Base-by-base conservation (phyloP, 2,329 filamentous ascomycete species). In the Parascedosporium putredinis region DNA sequence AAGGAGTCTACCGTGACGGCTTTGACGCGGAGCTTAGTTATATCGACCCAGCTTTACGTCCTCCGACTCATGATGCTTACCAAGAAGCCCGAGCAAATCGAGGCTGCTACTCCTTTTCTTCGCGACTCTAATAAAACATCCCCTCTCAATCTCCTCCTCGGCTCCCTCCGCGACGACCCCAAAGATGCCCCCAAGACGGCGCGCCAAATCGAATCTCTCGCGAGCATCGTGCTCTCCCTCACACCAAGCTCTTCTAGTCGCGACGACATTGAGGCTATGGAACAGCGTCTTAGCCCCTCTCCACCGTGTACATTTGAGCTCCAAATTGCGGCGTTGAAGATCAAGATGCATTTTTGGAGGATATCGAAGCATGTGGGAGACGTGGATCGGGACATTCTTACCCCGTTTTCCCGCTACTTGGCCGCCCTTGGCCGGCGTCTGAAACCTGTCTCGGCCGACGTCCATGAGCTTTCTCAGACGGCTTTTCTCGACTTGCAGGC, bases 231-330 rank as follows among this genome's bases (percentile, higher is more conserved):
- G 0, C 67, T 89, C 1, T 76, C 79, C 1, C 64, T 89, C 1
- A 77, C 81, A 24, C 84, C 86, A 1, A 84, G 78, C 57, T 69
- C 84, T n/a, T 79, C 83, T 2, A 68, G 70, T 45, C 74, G 78
- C 8, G 78, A 83, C 36, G 86, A 90, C 57, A 63, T 63, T 3
- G 55, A 70, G 1, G 79, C 79, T 0, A 58, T 65, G 3, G 76
- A 83, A 52, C 64, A 70, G 7, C 70, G 73, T 23, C 62, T 80
- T 6, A 78, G 73, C 52, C 71, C 81, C 3, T 69, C 70, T 2
- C 81, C 85, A 1, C 66, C 72, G 20, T 63, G 69, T 2, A 76
- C 78, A 1, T 74, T 89, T 46, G 73, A 78, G 53, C 62, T 88
- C 1, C 85, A 89, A 56, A 66, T 72, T 1, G 62, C 86, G 1